phyloP scores from a whole-genome alignment of 1,284 basidiomycete genomes.

The Ustilago trichophora region DNA sequence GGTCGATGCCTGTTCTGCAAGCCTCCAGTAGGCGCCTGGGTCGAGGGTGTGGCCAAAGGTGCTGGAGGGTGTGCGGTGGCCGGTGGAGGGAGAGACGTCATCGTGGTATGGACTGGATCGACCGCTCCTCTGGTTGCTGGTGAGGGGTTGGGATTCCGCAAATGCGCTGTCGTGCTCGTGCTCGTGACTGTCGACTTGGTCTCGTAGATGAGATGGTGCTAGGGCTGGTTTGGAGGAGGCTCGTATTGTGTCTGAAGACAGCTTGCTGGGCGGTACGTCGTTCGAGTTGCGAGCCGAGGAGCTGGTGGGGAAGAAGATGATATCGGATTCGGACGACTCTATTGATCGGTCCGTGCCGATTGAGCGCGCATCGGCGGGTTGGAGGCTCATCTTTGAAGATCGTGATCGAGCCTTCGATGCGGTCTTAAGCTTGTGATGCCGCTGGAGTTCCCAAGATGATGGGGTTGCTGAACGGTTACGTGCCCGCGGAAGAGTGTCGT shows the following conservation, averaged over 20 bases:
- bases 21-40: constrained; percentile 36
- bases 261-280: constrained; percentile 11
- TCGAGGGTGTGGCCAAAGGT: too few relatives aligned
- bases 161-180: too few relatives aligned
- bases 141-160: constrained; percentile 28
- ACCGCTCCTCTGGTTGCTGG: constrained; percentile 8
- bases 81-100: constrained; percentile 2
- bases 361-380: constrained; percentile 16
- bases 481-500: too few relatives aligned
- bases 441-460: too few relatives aligned
- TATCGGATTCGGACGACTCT: constrained; percentile 32
- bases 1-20: constrained; percentile 34
- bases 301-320: constrained; percentile 42
- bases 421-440: too few relatives aligned
- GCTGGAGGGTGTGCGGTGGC: constrained; percentile 24
- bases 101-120: constrained; percentile 20
- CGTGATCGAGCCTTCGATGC: too few relatives aligned
- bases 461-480: too few relatives aligned
- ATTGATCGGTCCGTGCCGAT: constrained; percentile 21
- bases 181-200: background rate
- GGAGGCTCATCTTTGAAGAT: constrained; percentile 28
- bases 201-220: constrained; percentile 7
- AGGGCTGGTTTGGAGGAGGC: background rate
- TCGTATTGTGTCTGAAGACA: constrained; percentile 42
- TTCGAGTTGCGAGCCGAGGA: constrained; percentile 32